Evolutionary conservation across 2,329 filamentous ascomycete species (phyloP).

Genomic region (Thelonectria rubi): DNA sequence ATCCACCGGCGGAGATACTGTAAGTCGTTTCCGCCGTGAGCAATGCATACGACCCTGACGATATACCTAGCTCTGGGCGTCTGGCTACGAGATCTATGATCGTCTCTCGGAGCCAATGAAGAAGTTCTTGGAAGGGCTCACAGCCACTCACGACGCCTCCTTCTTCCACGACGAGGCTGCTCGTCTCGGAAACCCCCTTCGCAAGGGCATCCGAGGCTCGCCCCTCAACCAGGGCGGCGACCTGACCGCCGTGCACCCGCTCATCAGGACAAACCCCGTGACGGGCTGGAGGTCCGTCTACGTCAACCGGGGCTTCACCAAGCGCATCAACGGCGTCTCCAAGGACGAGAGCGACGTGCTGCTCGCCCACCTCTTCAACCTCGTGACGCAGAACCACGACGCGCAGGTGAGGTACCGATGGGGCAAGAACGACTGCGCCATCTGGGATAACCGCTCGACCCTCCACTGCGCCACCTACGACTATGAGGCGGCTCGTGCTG

Average conservation of each 20-base stretch:
- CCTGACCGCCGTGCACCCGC: conserved; percentile 60
- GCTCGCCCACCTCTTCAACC: conserved; percentile 57
- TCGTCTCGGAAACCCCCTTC: conserved; percentile 56
- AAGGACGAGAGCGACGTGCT: conserved; percentile 63
- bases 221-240: conserved; percentile 65
- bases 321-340: conserved; percentile 63
- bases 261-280: conserved; percentile 68
- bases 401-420: conserved; percentile 64
- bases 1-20: conserved; percentile 65
- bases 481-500: conserved; percentile 57
- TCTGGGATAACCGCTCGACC: conserved; percentile 71
- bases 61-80: conserved; percentile 64
- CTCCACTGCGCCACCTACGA: conserved; percentile 68
- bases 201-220: conserved; percentile 58
- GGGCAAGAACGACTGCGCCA: conserved; percentile 63
- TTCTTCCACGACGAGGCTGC: conserved; percentile 62
- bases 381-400: conserved; percentile 65
- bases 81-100: conserved; percentile 68
- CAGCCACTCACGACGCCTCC: conserved; percentile 56
- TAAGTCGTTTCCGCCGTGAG: conserved; percentile 26
- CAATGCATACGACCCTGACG: conserved; percentile 47
- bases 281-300: conserved; percentile 67
- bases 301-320: conserved; percentile 61
- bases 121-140: conserved; percentile 58
- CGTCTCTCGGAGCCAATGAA: conserved; percentile 59